phyloP scores from a whole-genome alignment of 2,329 filamentous ascomycete species.

The Claviceps maximensis region DNA sequence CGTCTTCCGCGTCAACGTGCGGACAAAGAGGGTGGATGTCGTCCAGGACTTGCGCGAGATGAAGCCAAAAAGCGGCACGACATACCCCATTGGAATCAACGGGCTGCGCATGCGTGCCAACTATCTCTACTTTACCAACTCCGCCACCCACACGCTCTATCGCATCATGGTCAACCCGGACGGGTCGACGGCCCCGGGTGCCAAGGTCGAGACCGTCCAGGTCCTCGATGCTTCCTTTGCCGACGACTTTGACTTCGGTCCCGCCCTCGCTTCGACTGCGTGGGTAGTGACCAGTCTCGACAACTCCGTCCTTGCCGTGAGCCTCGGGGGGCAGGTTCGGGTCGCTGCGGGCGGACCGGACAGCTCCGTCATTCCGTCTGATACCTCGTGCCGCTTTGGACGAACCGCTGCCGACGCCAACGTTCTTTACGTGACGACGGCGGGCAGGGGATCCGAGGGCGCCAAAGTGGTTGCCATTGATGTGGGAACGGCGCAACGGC shows the following conservation, averaged over 20 bases:
- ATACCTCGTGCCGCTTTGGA: constrained; percentile 2
- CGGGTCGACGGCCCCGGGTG: background rate
- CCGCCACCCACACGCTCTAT: constrained; percentile 20
- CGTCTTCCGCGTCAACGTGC: constrained; percentile 14
- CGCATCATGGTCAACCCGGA: constrained; percentile 7
- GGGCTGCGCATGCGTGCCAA: constrained; percentile 29
- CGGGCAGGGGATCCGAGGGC: background rate
- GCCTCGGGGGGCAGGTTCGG: background rate
- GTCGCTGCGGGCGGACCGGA: background rate
- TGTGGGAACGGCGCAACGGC: too few relatives aligned
- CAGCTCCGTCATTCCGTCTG: background rate
- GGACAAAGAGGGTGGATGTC: constrained; percentile 8
- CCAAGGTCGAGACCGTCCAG: constrained; percentile 7
- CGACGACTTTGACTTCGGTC: constrained; percentile 12
- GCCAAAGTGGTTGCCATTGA: constrained; percentile 1
- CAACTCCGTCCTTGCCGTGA: constrained; percentile 6
- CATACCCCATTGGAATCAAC: constrained; percentile 16
- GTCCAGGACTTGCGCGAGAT: constrained; percentile 12
- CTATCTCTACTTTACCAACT: constrained; percentile 34
- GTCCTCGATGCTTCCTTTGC: constrained; percentile 4
- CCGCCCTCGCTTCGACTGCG: background rate
- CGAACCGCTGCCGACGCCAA: background rate
- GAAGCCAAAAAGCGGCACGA: constrained; percentile 29
- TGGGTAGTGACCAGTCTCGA: constrained; percentile 10
- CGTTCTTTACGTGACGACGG: constrained; percentile 3